Conservation (phyloP, 768 basidiomycete species). For the Gelatoporia subvermispora region DNA sequence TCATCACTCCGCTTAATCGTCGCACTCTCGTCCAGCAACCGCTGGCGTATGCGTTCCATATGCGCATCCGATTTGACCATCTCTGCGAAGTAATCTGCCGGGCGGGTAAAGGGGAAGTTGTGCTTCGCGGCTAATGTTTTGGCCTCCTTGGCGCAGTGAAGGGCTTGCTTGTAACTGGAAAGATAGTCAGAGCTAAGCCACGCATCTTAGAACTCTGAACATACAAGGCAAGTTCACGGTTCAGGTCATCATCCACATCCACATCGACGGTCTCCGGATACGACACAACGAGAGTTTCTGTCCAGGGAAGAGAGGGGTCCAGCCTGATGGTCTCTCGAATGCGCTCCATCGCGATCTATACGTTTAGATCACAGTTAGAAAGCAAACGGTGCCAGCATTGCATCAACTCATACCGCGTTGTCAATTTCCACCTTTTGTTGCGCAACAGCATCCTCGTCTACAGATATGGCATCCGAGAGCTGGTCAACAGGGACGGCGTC, state of each 20-base stretch:
- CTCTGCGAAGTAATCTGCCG: constrained; percentile 93
- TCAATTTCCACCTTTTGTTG: constrained; percentile 78
- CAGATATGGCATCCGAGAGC: constrained; percentile 45
- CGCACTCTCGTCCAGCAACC: constrained; percentile 82
- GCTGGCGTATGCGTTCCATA: constrained; percentile 94
- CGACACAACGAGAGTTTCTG: constrained; percentile 69
- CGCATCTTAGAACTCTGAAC: constrained; percentile 22
- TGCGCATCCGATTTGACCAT: constrained; percentile 98
- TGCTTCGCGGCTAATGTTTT: constrained; percentile 72
- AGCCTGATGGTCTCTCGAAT: constrained; percentile 76
- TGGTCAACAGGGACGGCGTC: constrained; percentile 64
- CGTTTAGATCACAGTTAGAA: neutral
- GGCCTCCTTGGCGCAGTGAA: constrained; percentile 76
- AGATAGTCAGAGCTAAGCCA: neutral
- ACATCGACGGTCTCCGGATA: constrained; percentile 72
- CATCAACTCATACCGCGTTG: constrained; percentile 56
- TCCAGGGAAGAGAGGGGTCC: constrained; percentile 74
- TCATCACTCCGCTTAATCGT: constrained; percentile 89
- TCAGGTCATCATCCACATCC: constrained; percentile 83
- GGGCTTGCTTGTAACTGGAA: constrained; percentile 89
- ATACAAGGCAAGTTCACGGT: constrained; percentile 94
- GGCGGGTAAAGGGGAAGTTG: constrained; percentile 84
- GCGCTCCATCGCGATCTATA: constrained; percentile 70
- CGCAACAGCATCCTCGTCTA: constrained; percentile 82
- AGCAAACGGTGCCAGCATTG: constrained; percentile 1